These are phyloP conservation scores for Starmerella davenportii DNA, from an alignment of 805 yeast species.

Conservation along the genomic window DNA sequence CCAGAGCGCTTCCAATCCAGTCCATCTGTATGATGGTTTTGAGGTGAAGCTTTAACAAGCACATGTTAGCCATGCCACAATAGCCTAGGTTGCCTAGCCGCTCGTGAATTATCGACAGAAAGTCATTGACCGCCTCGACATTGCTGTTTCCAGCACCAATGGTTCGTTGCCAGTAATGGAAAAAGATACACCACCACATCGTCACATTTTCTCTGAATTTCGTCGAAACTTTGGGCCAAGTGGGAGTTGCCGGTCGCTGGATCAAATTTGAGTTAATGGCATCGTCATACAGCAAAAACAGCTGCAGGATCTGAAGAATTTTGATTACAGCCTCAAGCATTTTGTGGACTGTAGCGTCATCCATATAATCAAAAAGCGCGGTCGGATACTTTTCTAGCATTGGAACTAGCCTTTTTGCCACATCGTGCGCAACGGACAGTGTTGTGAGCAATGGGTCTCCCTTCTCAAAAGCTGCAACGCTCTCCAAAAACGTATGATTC, in stretches of 20 bases:
- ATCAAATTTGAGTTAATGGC: conserved; percentile 19
- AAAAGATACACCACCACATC: conserved; percentile 23
- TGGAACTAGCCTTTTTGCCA: conserved; percentile 23
- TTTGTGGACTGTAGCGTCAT: conserved; percentile 2
- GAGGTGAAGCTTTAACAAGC: conserved; percentile 44
- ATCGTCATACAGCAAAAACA: conserved; percentile 24
- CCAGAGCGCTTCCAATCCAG: conserved; percentile 37
- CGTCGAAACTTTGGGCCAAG: conserved; percentile 20
- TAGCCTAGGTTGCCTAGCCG: conserved; percentile 51
- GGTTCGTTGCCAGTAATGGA: conserved; percentile 24
- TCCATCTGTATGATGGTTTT: conserved; percentile 31
- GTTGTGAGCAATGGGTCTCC: conserved; percentile 29
- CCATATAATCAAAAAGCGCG: conserved; percentile 6
- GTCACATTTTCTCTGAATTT: conserved; percentile 21
- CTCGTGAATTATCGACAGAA: conserved; percentile 48
- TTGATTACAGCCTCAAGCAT: conserved; percentile 14
- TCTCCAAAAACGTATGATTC: conserved; percentile 28
- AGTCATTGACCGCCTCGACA: conserved; percentile 23
- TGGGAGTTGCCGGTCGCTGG: conserved; percentile 19
- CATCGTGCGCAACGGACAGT: conserved; percentile 37
- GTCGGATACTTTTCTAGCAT: conserved; percentile 14
- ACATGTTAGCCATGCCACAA: conserved; percentile 50
- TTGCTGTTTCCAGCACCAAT: conserved; percentile 14
- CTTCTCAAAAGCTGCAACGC: conserved; percentile 25
- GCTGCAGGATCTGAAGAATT: conserved; percentile 22